Base-by-base conservation (phyloP, 2,329 filamentous ascomycete genomes). In the Alternaria rosae region DNA sequence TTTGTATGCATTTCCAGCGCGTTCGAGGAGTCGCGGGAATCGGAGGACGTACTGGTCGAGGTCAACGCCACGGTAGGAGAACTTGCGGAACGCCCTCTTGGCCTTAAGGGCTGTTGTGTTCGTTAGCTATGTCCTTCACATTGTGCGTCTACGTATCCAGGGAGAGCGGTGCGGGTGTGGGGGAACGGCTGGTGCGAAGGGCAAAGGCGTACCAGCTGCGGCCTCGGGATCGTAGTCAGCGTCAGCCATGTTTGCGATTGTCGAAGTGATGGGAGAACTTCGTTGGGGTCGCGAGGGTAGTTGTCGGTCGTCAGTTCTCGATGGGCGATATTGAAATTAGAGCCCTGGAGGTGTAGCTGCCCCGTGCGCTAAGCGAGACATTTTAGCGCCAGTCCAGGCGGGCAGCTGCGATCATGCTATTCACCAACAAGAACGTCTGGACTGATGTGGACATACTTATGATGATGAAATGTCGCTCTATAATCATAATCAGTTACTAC, bases 1-100 rank as follows among this genome's bases (percentile, higher is more conserved):
- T 25, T 21, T 54, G 45, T 52, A 20, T 48, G 6, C 12, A 51
- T 32, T 20, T 5, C 30, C 52, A 58, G 51, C 54, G 50, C 43
- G 25, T 35, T 54, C 54, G 21, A 1, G 11, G 21, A 28, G 21
- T 54, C 54, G 52, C 52, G 35, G 42, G 30, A 6, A 32, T 59
- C 56, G 60, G 70, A 61, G 38, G 70, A 87, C 93, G 81, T 94
- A 97, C 94, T 97, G 92, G 85, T 99, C 95, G 84, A 99, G 94
- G 85, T 99, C 95, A 85, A 99, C 92, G 82, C 95, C 95, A 83
- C 95, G 92, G 92, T 97, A 99, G 78, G 94, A 95, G 84, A 98
- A 99, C 91, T 98, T 99, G 88, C 93, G 92, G 92, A 98, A 97
- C 79, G 93, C 87, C 94, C 95, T 97, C 88, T 91, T 97, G 89